Evolutionary conservation across 306 rosid species (phyloP), one percentile per base, ranked within the genome.

Genomic region (Lathyrus tuberosus): DNA sequence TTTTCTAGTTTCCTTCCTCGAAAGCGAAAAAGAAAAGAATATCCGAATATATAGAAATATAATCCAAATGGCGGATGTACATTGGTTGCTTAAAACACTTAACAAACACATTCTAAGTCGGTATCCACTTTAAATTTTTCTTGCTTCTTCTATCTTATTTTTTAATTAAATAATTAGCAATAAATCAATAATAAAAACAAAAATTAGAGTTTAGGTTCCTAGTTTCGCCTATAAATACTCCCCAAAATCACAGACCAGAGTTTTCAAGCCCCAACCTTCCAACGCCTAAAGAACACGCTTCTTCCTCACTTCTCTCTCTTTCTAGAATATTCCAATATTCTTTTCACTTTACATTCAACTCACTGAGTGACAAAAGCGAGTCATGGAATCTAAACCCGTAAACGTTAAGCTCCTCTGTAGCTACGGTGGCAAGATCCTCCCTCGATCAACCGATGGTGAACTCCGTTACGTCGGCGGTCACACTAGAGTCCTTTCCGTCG

Each of bases 381-480:
- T 30, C 77, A 84, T 86, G 91, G 80, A 71, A 20, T 51, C 78
- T 31, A 65, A 69, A 69, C 82, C 80, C 30, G 4, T 57, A 5
- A 54, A 61, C 17, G 44, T 91, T 10, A 91, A 95, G 58, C 72
- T 95, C 47, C 95, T 95, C 33, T 89, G 84, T 44, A 95, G 99
- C 83, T 94, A 94, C 74, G 88, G 87, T 73, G 99, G 99, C 48
- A 94, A 83, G 68, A 94, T 94, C 54, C 86, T 72, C 17, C 99
- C 86, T 2, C 92, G 97, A 5, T 62, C 81, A 33, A 77, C 86
- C 17, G 99, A 90, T 40, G 97, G 95, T 24, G 37, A 69, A 17
- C 95, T 95, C 78, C 99, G 99, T 6, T 95, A 91, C 82, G 86
- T 81, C 46, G 96, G 97, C 48, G 97, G 97, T 26, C 82, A 81